Percentiles rank a stretch among this genome's conserved stretches.
Evolutionary conservation across 345 rosid species (phyloP).

Genomic region (Populus tremula): DNA sequence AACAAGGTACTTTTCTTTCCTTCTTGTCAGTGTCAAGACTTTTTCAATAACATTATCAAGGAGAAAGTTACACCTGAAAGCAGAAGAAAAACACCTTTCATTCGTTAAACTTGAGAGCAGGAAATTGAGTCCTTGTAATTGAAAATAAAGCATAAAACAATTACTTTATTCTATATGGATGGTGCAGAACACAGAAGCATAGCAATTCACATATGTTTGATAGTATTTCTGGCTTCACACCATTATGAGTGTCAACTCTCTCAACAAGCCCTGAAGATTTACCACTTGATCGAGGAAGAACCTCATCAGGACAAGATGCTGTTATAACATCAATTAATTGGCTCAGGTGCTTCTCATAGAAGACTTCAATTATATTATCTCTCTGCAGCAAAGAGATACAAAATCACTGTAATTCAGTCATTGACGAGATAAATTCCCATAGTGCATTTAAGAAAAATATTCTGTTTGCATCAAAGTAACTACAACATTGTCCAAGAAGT

Average conservation of each 20-base stretch:
- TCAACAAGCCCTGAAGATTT: constrained; percentile 42
- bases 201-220: constrained; percentile 86
- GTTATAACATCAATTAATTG: constrained; percentile 83
- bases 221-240: constrained; percentile 80
- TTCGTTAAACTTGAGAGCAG: constrained; percentile 12
- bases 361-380: constrained; percentile 75
- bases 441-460: constrained; percentile 13
- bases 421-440: constrained; percentile 1
- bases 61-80: constrained; percentile 83
- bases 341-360: constrained; percentile 89
- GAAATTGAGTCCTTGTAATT: constrained; percentile 8
- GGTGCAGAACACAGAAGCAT: constrained; percentile 93
- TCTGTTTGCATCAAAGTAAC: constrained; percentile 7
- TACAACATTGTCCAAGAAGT: background rate
- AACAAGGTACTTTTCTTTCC: constrained; percentile 89
- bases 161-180: constrained; percentile 91
- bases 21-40: constrained; percentile 69
- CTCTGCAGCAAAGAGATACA: constrained; percentile 54
- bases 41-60: constrained; percentile 76
- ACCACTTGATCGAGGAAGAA: constrained; percentile 34
- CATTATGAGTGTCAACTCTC: constrained; percentile 42
- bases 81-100: constrained; percentile 20
- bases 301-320: constrained; percentile 62
- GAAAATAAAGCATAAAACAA: constrained; percentile 15
- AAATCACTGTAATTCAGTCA: background rate